phyloP scores from a whole-genome alignment of 2,329 filamentous ascomycete species.

The Ophiocordyceps camponoti-saundersi region DNA sequence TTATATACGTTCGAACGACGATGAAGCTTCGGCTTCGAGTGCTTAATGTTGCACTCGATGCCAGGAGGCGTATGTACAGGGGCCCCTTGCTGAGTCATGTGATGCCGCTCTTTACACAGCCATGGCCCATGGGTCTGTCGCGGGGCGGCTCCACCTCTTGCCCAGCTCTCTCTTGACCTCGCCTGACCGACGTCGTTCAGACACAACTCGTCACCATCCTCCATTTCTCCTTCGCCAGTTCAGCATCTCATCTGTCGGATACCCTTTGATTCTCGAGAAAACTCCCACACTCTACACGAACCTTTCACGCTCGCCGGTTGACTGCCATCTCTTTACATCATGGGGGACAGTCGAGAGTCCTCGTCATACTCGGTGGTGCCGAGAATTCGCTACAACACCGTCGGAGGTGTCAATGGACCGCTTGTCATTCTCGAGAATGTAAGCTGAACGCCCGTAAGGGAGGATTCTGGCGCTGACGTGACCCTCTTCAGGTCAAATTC shows the following conservation, averaged over 20 bases:
- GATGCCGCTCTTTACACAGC: slow-evolving; percentile 16
- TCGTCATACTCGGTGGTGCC: slow-evolving; percentile 43
- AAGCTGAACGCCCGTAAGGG: slow-evolving; percentile 2
- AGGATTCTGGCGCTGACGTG: slow-evolving; percentile 6
- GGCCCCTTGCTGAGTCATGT: slow-evolving; percentile 16
- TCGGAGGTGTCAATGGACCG: slow-evolving; percentile 93
- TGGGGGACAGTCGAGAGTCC: slow-evolving; percentile 40
- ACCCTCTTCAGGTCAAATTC: slow-evolving; percentile 66
- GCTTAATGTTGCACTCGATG: background rate
- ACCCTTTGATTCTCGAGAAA: background rate
- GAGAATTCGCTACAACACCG: slow-evolving; percentile 85
- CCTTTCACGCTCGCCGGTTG: background rate
- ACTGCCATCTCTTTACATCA: slow-evolving; percentile 12
- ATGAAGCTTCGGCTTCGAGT: background rate
- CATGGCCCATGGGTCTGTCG: slow-evolving; percentile 9
- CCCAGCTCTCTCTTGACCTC: slow-evolving; percentile 20
- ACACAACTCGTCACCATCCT: slow-evolving; percentile 4
- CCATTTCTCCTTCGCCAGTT: background rate
- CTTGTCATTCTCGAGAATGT: slow-evolving; percentile 97
- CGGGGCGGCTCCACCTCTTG: slow-evolving; percentile 15
- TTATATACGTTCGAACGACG: too few species aligned
- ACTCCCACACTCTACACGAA: slow-evolving; percentile 2
- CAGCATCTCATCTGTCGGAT: background rate
- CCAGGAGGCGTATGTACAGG: background rate
- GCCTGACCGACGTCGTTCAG: slow-evolving; percentile 19